A percentile compares a stretch with the other conserved stretches of the same genome.
Conservation (phyloP, 345 rosid species). For the Aegle marmelos region DNA sequence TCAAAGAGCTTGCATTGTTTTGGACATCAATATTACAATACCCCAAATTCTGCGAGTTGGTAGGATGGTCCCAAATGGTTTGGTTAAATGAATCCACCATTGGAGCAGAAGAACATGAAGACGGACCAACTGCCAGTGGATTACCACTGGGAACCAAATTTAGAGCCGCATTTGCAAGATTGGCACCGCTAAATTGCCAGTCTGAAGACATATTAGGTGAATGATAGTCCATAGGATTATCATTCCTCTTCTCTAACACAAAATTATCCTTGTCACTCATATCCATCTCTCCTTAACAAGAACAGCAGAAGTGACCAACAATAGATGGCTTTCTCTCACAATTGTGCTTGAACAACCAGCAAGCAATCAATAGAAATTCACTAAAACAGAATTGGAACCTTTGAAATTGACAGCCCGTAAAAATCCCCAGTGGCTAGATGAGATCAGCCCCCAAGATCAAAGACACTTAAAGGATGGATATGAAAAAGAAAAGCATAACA, state of each 20-base stretch:
- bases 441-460: slow-evolving; percentile 26
- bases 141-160: slow-evolving; percentile 53
- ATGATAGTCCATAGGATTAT: slow-evolving; percentile 40
- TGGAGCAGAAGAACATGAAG: slow-evolving; percentile 69
- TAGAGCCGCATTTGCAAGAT: slow-evolving; percentile 43
- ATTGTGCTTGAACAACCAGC: slow-evolving; percentile 18
- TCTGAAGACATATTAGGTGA: slow-evolving; percentile 44
- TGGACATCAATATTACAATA: slow-evolving; percentile 55
- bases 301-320: slow-evolving; percentile 18
- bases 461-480: slow-evolving; percentile 13
- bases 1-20: slow-evolving; percentile 36
- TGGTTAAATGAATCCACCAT: slow-evolving; percentile 64
- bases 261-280: slow-evolving; percentile 55
- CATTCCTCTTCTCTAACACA: slow-evolving; percentile 55
- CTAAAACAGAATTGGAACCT: slow-evolving; percentile 15
- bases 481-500: slow-evolving; percentile 19
- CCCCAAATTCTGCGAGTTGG: slow-evolving; percentile 55
- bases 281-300: slow-evolving; percentile 48
- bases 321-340: slow-evolving; percentile 19
- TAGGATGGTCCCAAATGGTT: slow-evolving; percentile 63
- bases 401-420: slow-evolving; percentile 23
- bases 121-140: slow-evolving; percentile 46
- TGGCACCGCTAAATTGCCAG: slow-evolving; percentile 57
- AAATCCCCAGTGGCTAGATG: slow-evolving; percentile 19
- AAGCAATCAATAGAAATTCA: slow-evolving; percentile 16